These are phyloP conservation scores for Acanthamoeba healyi DNA, from an alignment of 208 protist genomes.

Conservation along the genomic window DNA sequence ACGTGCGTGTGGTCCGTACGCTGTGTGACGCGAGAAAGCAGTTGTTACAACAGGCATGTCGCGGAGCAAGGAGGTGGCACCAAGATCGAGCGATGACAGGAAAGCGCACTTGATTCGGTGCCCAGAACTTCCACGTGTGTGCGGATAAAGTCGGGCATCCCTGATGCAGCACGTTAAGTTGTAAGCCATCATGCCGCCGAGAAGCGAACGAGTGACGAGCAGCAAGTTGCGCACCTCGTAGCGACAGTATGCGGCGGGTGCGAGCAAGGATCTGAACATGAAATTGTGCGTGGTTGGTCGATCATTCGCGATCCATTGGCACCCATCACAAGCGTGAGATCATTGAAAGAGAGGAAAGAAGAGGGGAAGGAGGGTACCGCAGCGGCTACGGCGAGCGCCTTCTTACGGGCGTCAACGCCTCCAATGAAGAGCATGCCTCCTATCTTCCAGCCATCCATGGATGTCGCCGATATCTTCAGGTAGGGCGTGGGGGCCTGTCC, in stretches of 20 bases:
- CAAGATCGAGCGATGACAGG: not conserved
- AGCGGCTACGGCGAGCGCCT: slow-evolving; percentile 36
- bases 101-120: slow-evolving; percentile 26
- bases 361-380: not conserved
- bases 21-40: not conserved
- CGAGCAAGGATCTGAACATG: not conserved
- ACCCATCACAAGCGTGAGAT: too few relatives aligned
- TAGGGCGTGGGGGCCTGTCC: slow-evolving; percentile 44
- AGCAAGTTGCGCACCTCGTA: not conserved
- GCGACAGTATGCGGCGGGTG: not conserved
- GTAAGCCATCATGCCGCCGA: too few relatives aligned
- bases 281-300: not conserved
- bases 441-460: slow-evolving; percentile 52
- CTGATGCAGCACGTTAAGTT: not conserved
- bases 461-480: slow-evolving; percentile 60
- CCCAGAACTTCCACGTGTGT: slow-evolving; percentile 56
- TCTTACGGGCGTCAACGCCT: slow-evolving; percentile 55
- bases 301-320: too few relatives aligned
- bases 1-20: slow-evolving; percentile 53
- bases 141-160: slow-evolving; percentile 38
- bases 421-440: slow-evolving; percentile 59
- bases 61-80: too few relatives aligned
- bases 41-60: too few relatives aligned
- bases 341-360: not conserved
- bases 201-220: not conserved